Percentiles rank a stretch among this genome's conserved stretches.
These are phyloP conservation scores for Mycena leptocephala DNA, from an alignment of 768 basidiomycete genomes.

Conservation along the genomic window DNA sequence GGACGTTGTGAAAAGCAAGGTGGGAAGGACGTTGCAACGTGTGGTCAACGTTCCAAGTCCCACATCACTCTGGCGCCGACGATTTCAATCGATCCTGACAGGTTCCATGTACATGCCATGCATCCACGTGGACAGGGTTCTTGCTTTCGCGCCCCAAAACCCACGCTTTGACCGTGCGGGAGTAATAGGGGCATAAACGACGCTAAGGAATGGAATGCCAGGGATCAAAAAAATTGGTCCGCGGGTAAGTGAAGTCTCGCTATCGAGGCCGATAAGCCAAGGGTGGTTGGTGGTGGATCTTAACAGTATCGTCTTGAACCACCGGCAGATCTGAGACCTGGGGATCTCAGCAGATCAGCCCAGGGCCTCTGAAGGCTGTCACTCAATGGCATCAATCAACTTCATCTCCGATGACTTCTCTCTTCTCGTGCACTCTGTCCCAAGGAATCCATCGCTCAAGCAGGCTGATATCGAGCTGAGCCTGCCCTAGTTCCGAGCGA, in stretches of 20 bases:
- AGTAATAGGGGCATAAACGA: no score
- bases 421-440: neutral
- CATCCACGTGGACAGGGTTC: no score
- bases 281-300: neutral
- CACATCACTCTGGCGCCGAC: neutral
- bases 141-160: no score
- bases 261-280: neutral
- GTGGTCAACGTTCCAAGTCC: neutral
- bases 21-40: neutral
- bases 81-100: neutral
- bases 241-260: neutral
- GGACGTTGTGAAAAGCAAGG: neutral
- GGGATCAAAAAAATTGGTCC: no score
- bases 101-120: neutral
- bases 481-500: conserved; percentile 3
- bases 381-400: neutral
- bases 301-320: neutral
- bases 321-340: neutral
- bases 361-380: no score
- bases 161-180: no score
- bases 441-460: conserved; percentile 9
- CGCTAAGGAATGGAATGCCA: neutral
- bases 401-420: neutral
- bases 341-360: neutral
- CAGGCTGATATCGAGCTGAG: conserved; percentile 11